Base-by-base conservation (phyloP, 108 stramenopile species). In the Nannochloropsis salina region DNA sequence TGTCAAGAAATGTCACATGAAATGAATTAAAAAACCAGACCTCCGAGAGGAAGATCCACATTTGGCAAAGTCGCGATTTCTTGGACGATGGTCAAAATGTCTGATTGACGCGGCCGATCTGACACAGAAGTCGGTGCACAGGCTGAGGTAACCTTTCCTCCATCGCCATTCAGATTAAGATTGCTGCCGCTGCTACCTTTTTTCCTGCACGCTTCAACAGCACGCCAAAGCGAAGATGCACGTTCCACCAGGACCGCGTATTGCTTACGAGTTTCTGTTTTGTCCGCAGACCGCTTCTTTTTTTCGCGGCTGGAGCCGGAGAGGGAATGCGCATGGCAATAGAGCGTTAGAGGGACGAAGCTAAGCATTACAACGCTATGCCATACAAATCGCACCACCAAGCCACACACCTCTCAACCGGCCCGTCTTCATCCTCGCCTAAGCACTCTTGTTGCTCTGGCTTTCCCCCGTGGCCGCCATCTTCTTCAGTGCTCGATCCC, bases 201-300 rank as follows among this genome's bases (percentile, higher is more conserved):
- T n/a, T 74, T 74, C 20, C 61, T 15, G 8, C 20, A 15, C 8
- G 61, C 61, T 74, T 74, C 61, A 15, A 74, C 15, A 6, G n/a
- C 8, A 6, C 61, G 61, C 61, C 61, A 74, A 74, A 74, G 61
- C 15, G 15, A n/a, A n/a, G 20, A 15, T 74, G 61, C 61, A n/a
- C 61, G 61, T n/a, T 74, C 61, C n/a, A n/a, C 61, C 61, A 74
- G n/a, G 15, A 74, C n/a, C 6, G n/a, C 61, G 61, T 74, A 74
- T n/a, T 74, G 61, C 61, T 74, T 74, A 15, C 61, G 61, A 15
- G 61, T 74, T 74, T 74, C 61, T 2, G 61, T 74, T n/a, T 74
- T 74, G 61, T 74, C 61, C 20, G 61, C 61, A n/a, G 61, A 74
- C 15, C 61, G 61, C 61, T 74, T 74, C 61, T 74, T 74, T n/a